Conservation (phyloP, 805 yeast genomes). For the Candida boidinii region DNA sequence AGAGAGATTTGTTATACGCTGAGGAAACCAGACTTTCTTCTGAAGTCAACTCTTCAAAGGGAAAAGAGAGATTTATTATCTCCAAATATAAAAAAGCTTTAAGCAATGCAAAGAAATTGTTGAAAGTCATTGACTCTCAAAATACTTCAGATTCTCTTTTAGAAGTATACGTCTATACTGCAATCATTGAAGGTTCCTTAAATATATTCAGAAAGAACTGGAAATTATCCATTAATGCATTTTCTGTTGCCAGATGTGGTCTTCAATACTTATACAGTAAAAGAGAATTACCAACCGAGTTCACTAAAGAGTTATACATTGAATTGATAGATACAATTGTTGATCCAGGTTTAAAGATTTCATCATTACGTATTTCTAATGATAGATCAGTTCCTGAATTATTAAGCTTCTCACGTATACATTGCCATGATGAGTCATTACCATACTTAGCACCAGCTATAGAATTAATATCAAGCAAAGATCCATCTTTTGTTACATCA, state of each 20-base stretch:
- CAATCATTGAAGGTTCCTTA: constrained; percentile 27
- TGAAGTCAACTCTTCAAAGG: constrained; percentile 42
- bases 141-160: constrained; percentile 20
- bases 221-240: constrained; percentile 40
- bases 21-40: constrained; percentile 49
- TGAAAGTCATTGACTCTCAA: constrained; percentile 32
- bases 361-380: constrained; percentile 22
- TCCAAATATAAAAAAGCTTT: constrained; percentile 65
- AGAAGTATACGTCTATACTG: constrained; percentile 29
- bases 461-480: constrained; percentile 25
- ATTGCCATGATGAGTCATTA: constrained; percentile 24
- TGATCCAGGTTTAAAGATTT: constrained; percentile 54
- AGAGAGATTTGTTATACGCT: constrained; percentile 67
- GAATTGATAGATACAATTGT: constrained; percentile 51
- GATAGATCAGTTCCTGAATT: constrained; percentile 34
- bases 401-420: constrained; percentile 37
- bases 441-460: constrained; percentile 30
- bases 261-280: constrained; percentile 41
- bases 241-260: constrained; percentile 53
- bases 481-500: constrained; percentile 28
- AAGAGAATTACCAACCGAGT: constrained; percentile 13
- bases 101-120: constrained; percentile 32
- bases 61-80: constrained; percentile 41
- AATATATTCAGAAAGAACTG: constrained; percentile 49
- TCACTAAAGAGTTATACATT: constrained; percentile 31